Base-by-base conservation (phyloP, 169 alveolate species). In the Eimeria necatrix region DNA sequence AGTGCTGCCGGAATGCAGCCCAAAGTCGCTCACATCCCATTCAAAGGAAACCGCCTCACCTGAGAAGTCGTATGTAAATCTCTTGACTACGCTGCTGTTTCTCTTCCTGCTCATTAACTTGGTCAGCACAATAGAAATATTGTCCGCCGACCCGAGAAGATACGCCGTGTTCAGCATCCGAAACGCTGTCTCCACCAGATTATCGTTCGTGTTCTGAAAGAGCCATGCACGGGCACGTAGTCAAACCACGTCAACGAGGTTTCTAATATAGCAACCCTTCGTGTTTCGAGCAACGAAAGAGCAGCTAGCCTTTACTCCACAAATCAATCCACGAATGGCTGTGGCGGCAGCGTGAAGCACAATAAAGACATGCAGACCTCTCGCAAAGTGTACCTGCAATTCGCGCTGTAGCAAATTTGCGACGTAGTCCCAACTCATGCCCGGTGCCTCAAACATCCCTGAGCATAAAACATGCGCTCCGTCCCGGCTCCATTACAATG, bases 381-480 rank as follows among this genome's bases (percentile, higher is more conserved):
- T 32, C 0, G 78, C 32, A 7, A 68, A 14, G n/a, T 14, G 12
- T 76, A 76, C 86, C 86, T 76, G 32, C 26, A 76, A 20, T 48
- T 76, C 86, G 14, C 86, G 86, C 22, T 76, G 86, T 48, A 89
- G 80, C 56, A 89, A 32, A 18, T 32, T 49, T 3, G 94, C 94
- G 8, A 89, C 89, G n/a, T 24, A 89, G 24, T 89, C 88, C 94
- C 94, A 89, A 48, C 53, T 59, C 94, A 89, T 89, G 7, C 83
- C 89, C 20, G 89, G 94, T 26, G 74, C 60, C 87, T 89, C 94
- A 53, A 89, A 89, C 60, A 89, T 71, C 41, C 94, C 94, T 89
- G 94, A 20, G n/a, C n/a, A 64, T 1, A 64, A 22, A 3, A 9
- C 46, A 3, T 56, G 64, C 10, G 64, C 64, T 56, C 41, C 41